Evolutionary conservation across 2,329 filamentous ascomycete species (phyloP), one percentile per base, ranked within the genome.

Genomic region (Fusarium falciforme): DNA sequence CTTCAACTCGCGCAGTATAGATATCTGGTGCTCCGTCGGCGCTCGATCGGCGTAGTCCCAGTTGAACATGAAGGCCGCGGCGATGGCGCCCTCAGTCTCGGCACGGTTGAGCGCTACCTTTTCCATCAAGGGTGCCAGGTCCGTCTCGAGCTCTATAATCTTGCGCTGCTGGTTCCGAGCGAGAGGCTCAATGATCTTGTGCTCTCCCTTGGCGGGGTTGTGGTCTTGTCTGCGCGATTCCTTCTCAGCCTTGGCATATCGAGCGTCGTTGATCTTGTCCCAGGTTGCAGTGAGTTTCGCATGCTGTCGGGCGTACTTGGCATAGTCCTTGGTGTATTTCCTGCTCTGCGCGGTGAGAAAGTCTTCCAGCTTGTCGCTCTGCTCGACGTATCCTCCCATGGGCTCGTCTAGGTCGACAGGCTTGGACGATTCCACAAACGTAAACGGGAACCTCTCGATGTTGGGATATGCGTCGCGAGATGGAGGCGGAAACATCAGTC

Each of bases 51-150:
- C 70, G 14, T 54, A 42, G 14, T 78, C 74, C 60, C 65, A 71
- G 29, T 68, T 16, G 20, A 57, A 69, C 6, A 65, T 74, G 33
- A 77, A 75, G 9, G 69, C 61, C 22, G 74, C 74, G 4, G 76
- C 76, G 52, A 77, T 71, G 2, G 36, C 42, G 25, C 70, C 74
- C 17, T 76, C 76, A 2, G 76, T 55, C 17, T 40, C 49, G 10
- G 66, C 74, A 31, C 77, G 68, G 29, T 67, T 70, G 17, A 76
- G 58, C 2, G 64, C 52, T 1, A 77, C 60, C 36, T 72, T 69
- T 36, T 66, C 52, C 44, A 70, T 62, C 10, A 63, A 55, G 5
- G 58, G 61, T 8, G 72, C 54, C n/a, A 75, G 25, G 0, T 64
- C 44, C 8, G 25, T 27, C 12, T 76, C 75, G 8, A 68, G 47